Evolutionary conservation across 495 filamentous ascomycete genomes (phyloP).

Genomic region (Thermothielavioides terrestris): DNA sequence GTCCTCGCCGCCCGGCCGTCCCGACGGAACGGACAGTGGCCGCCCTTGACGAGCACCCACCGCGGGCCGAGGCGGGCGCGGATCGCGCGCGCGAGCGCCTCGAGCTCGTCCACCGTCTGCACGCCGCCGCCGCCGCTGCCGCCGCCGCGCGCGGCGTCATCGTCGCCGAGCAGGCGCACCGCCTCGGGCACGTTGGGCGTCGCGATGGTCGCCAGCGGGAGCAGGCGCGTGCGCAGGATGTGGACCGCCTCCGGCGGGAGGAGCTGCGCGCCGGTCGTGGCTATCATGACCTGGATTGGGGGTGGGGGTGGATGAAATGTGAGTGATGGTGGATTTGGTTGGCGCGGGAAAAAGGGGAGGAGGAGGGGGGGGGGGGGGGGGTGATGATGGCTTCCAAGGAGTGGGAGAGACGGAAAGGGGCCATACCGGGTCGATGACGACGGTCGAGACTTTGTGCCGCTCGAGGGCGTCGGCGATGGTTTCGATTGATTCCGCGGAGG

Average conservation of each 20-base stretch:
- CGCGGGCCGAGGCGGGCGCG: slow-evolving; percentile 55
- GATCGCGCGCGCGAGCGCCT: slow-evolving; percentile 57
- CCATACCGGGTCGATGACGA: slow-evolving; percentile 78
- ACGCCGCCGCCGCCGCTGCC: slow-evolving; percentile 40
- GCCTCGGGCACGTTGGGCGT: slow-evolving; percentile 95
- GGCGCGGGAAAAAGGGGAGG: not conserved
- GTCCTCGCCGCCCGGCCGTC: slow-evolving; percentile 46
- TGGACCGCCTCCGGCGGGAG: slow-evolving; percentile 61
- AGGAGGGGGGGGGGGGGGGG: not conserved
- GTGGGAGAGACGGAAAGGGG: not conserved
- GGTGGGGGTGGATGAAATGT: too few relatives aligned
- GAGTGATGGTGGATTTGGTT: not conserved
- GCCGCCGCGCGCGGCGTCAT: slow-evolving; percentile 6
- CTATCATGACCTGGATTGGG: slow-evolving; percentile 83
- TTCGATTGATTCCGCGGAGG: slow-evolving; percentile 65
- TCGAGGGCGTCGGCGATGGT: slow-evolving; percentile 61
- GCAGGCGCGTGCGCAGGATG: slow-evolving; percentile 53
- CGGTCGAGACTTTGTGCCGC: slow-evolving; percentile 48
- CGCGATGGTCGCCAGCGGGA: slow-evolving; percentile 70
- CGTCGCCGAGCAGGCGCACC: slow-evolving; percentile 52
- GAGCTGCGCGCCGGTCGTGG: slow-evolving; percentile 72
- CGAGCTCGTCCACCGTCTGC: slow-evolving; percentile 49
- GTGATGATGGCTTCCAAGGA: too few relatives aligned
- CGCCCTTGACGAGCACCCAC: slow-evolving; percentile 84
- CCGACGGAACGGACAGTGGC: slow-evolving; percentile 72